Evolutionary conservation across 805 yeast species (phyloP), one percentile per base, ranked within the genome.

Genomic region (Lipomyces oligophaga): DNA sequence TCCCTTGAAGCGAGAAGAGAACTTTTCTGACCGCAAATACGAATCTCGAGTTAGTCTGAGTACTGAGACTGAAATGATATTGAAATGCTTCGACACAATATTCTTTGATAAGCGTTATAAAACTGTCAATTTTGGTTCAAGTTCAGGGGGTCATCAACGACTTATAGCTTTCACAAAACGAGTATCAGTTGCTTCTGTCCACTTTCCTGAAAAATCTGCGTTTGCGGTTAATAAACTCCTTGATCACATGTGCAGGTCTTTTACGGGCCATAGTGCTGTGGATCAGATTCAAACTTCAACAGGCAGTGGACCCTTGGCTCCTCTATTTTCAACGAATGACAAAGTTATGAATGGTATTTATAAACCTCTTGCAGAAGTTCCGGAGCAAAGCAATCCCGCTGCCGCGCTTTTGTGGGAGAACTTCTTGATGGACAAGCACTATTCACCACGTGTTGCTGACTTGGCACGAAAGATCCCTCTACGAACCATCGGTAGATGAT

Each of bases 361-460:
- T 61, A 77, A 79, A 22, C 71, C 81, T 56, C 87, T 80, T 39
- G 75, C 75, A 10, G 77, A 76, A 43, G 80, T 77, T 37, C 78
- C 85, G 8, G 85, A 83, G 55, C 78, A 90, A 62, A 71, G 85
- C 57, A 89, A 93, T 60, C 77, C 95, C 1, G 90, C 83, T 34
- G 93, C 90, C 15, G 94, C 97, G 1, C 83, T 88, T 0, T 67
- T 90, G 28, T 93, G 96, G 95, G 98, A 93, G 61, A 78, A 80
- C 42, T 81, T 81, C 4, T 66, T 90, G 33, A 69, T 93, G 46
- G 83, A 81, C 47, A 78, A 80, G 52, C 97, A 93, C 65, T 93
- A 85, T 62, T 78, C 87, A 51, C 95, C 95, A 2, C 67, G 76
- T 47, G 85, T 89, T n/a, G 74, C 80, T 19, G 82, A 81, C 58